Evolutionary conservation across 2,329 filamentous ascomycete genomes (phyloP).

Genomic region (Parastagonospora nodorum): DNA sequence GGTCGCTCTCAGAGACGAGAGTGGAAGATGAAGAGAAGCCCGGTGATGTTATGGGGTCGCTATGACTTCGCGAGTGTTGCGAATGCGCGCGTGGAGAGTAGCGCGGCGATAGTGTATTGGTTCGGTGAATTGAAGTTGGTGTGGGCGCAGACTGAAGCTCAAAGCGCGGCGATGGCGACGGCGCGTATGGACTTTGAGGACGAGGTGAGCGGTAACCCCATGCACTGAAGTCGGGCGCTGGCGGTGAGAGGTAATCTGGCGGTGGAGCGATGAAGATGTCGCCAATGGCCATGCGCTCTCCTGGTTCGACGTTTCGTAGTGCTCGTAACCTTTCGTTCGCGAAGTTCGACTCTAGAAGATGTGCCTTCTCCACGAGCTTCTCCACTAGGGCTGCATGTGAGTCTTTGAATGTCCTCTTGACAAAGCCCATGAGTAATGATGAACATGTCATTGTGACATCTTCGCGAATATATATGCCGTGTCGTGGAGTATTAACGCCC

Average conservation of each 20-base stretch:
- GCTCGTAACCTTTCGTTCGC: constrained; percentile 42
- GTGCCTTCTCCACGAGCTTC: constrained; percentile 44
- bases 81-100: constrained; percentile 15
- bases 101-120: constrained; percentile 1
- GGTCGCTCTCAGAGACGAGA: constrained; percentile 12
- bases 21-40: constrained; percentile 25
- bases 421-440: constrained; percentile 73
- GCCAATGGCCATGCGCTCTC: constrained; percentile 40
- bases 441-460: constrained; percentile 85
- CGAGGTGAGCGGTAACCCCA: constrained; percentile 10
- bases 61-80: constrained; percentile 25
- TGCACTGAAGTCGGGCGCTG: constrained; percentile 38
- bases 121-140: background rate
- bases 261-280: constrained; percentile 44
- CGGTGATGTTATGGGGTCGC: constrained; percentile 26
- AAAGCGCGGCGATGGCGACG: background rate
- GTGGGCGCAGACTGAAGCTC: background rate
- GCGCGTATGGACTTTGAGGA: background rate
- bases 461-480: constrained; percentile 81
- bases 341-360: constrained; percentile 39
- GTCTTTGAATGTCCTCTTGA: constrained; percentile 81
- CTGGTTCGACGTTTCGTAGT: constrained; percentile 35
- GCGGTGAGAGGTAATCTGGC: constrained; percentile 33
- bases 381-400: constrained; percentile 74
- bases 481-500: constrained; percentile 66